Percentiles rank a stretch among this genome's conserved stretches.
phyloP scores from a whole-genome alignment of 495 filamentous ascomycete genomes.

The Hypomontagnella monticulosa region DNA sequence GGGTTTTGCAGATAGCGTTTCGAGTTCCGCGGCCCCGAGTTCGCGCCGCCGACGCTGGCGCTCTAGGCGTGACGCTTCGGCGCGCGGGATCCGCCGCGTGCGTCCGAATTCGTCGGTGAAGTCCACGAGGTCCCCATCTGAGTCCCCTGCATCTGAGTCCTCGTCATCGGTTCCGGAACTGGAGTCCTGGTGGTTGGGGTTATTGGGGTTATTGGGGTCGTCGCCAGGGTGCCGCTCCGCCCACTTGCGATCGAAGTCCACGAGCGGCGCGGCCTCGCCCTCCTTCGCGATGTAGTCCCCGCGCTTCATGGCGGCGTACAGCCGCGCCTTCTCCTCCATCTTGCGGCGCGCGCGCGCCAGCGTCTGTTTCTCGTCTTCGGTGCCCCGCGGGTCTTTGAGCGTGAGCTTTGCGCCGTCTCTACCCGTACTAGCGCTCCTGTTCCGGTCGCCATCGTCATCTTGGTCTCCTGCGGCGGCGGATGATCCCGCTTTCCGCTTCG shows the following conservation, averaged over 20 bases:
- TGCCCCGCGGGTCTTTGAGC: constrained; percentile 54
- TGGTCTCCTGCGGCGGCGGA: constrained; percentile 5
- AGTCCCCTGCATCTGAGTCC: constrained; percentile 48
- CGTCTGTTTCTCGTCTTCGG: constrained; percentile 57
- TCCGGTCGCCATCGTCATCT: constrained; percentile 34
- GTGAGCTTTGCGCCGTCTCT: constrained; percentile 44
- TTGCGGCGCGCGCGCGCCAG: constrained; percentile 71
- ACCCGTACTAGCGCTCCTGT: constrained; percentile 24
- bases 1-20: constrained; percentile 62
- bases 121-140: constrained; percentile 70
- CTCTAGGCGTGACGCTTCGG: constrained; percentile 67
- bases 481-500: constrained; percentile 65
- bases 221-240: constrained; percentile 66
- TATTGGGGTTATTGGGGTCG: constrained; percentile 46
- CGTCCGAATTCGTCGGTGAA: constrained; percentile 93
- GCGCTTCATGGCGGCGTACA: constrained; percentile 86
- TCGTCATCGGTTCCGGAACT: constrained; percentile 50
- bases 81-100: constrained; percentile 69
- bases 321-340: constrained; percentile 85
- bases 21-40: constrained; percentile 58
- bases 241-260: constrained; percentile 97
- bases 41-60: constrained; percentile 53
- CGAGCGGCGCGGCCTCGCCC: constrained; percentile 65
- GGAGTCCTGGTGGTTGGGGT: constrained; percentile 33
- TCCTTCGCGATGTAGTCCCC: constrained; percentile 70